A percentile compares a stretch with the other conserved stretches of the same genome.
phyloP scores from a whole-genome alignment of 2,329 filamentous ascomycete genomes.

The Cladosporium sp. region DNA sequence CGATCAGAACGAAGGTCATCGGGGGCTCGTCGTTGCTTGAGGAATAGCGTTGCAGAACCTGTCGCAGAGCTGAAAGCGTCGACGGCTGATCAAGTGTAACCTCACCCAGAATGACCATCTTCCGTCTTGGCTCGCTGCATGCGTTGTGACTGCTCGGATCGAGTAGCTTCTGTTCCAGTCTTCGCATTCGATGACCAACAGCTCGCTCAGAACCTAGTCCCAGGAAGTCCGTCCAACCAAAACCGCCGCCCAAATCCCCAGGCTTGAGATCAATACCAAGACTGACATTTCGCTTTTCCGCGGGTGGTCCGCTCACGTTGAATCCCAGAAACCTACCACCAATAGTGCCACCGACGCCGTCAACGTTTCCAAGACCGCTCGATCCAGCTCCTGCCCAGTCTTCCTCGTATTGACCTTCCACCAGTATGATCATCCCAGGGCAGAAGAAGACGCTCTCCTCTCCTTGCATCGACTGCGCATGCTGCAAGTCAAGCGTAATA shows the following conservation, averaged over 20 bases:
- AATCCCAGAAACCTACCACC: slow-evolving; percentile 89
- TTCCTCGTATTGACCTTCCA: slow-evolving; percentile 95
- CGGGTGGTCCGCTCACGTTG: slow-evolving; percentile 85
- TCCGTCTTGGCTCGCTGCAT: slow-evolving; percentile 28
- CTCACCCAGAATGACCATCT: slow-evolving; percentile 74
- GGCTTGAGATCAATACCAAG: slow-evolving; percentile 53
- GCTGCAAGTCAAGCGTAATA: slow-evolving; percentile 74
- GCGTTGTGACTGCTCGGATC: slow-evolving; percentile 23
- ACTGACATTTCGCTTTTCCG: slow-evolving; percentile 74
- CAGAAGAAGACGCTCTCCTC: slow-evolving; percentile 79
- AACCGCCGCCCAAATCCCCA: slow-evolving; percentile 67
- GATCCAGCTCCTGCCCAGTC: slow-evolving; percentile 67
- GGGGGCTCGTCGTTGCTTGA: slow-evolving; percentile 56
- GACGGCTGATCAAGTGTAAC: slow-evolving; percentile 77
- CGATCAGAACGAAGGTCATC: slow-evolving; percentile 73
- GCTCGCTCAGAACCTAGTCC: slow-evolving; percentile 86
- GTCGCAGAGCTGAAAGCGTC: slow-evolving; percentile 73
- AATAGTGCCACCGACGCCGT: slow-evolving; percentile 80
- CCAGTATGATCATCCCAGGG: slow-evolving; percentile 90
- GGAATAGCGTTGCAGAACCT: slow-evolving; percentile 69
- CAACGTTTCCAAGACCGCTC: slow-evolving; percentile 55
- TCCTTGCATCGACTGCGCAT: slow-evolving; percentile 71
- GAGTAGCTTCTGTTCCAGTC: slow-evolving; percentile 65
- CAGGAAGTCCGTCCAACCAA: slow-evolving; percentile 96
- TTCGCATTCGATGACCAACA: slow-evolving; percentile 74